Evolutionary conservation across 2,329 filamentous ascomycete genomes (phyloP).

Genomic region (Cladosporium sp.): DNA sequence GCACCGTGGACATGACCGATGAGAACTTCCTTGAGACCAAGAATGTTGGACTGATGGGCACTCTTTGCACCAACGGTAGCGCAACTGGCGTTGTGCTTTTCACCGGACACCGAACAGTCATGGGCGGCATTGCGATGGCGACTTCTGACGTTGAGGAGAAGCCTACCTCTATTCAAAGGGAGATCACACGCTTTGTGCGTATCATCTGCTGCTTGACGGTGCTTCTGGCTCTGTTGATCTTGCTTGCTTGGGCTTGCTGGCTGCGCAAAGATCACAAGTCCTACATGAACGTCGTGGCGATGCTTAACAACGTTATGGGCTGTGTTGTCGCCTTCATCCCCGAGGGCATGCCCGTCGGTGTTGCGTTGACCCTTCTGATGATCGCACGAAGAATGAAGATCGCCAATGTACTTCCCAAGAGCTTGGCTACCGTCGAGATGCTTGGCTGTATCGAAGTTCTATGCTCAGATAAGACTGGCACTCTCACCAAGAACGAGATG

Average conservation of each 20-base stretch:
- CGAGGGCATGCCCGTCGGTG: conserved; percentile 28
- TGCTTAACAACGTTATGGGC: conserved; percentile 46
- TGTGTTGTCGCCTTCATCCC: conserved; percentile 31
- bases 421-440: conserved; percentile 41
- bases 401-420: conserved; percentile 41
- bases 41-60: conserved; percentile 45
- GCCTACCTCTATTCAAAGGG: conserved; percentile 39
- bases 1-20: conserved; percentile 37
- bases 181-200: conserved; percentile 43
- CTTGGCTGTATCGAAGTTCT: conserved; percentile 44
- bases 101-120: conserved; percentile 39
- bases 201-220: conserved; percentile 42
- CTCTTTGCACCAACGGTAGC: conserved; percentile 39
- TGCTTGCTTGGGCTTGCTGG: conserved; percentile 46
- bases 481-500: conserved; percentile 45
- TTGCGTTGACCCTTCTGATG: conserved; percentile 39
- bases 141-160: conserved; percentile 37
- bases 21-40: conserved; percentile 41
- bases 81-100: conserved; percentile 40
- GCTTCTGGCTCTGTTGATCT: conserved; percentile 36
- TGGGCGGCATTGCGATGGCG: conserved; percentile 40
- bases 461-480: conserved; percentile 43
- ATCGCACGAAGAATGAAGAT: conserved; percentile 42
- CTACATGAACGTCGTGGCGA: conserved; percentile 42
- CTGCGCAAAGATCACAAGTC: conserved; percentile 33